Evolutionary conservation across 225 moss, liverwort and hornwort genomes (phyloP).

Genomic region (Lunularia cruciata): DNA sequence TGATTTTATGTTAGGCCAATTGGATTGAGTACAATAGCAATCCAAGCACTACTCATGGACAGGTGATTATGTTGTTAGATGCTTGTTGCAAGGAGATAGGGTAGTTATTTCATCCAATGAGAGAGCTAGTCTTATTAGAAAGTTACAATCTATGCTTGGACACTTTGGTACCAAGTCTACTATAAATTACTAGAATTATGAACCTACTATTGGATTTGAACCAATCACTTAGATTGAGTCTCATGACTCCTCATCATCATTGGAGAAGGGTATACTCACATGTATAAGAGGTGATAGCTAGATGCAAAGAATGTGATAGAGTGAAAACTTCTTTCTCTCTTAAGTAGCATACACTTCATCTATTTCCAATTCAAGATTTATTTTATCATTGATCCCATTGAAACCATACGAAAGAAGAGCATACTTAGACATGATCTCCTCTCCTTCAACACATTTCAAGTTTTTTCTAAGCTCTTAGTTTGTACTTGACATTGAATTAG

Average conservation of each 20-base stretch:
- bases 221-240: no score
- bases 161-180: conserved; percentile 16
- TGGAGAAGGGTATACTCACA: not conserved
- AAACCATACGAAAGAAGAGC: no score
- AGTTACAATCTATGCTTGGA: conserved; percentile 12
- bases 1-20: not conserved
- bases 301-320: conserved; percentile 1
- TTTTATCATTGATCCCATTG: conserved; percentile 1
- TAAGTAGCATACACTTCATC: conserved; percentile 9
- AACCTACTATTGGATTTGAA: no score
- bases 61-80: not conserved
- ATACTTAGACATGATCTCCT: no score
- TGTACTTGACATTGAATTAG: no score
- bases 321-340: conserved; percentile 10
- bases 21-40: not conserved
- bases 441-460: no score
- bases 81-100: conserved; percentile 8
- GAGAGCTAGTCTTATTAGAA: not conserved
- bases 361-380: conserved; percentile 1
- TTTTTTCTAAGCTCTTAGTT: no score
- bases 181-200: no score
- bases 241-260: conserved; percentile 11
- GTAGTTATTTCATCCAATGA: not conserved
- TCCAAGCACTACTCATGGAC: not conserved
- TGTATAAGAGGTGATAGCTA: not conserved